These are phyloP conservation scores for Penstemon davidsonii DNA, from an alignment of 257 asterid genomes.

Conservation along the genomic window DNA sequence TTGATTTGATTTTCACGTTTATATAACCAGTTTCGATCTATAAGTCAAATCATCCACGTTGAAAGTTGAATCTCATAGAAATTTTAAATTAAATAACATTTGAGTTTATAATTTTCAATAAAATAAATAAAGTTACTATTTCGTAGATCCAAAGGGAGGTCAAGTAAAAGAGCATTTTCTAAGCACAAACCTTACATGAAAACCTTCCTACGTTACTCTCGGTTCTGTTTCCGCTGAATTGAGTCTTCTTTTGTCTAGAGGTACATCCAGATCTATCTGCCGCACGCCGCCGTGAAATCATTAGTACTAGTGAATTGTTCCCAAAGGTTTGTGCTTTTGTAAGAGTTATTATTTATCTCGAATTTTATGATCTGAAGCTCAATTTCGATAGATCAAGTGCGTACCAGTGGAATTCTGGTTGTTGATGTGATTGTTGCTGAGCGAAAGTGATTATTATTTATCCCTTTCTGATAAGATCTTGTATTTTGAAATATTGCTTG, in stretches of 20 bases:
- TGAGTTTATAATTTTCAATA: too few species aligned
- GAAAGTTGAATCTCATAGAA: too few species aligned
- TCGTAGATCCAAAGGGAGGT: too few species aligned
- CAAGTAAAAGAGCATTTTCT: too few species aligned
- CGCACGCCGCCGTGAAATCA: slow-evolving; percentile 9
- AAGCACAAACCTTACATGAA: too few species aligned
- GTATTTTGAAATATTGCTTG: slow-evolving; percentile 4
- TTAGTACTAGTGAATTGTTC: slow-evolving; percentile 6
- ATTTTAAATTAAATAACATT: too few species aligned
- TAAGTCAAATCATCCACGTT: too few species aligned
- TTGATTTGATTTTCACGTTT: too few species aligned
- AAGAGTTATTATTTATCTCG: slow-evolving; percentile 6
- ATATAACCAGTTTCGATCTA: too few species aligned
- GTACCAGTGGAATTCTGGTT: slow-evolving; percentile 10
- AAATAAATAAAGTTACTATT: too few species aligned
- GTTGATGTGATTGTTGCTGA: slow-evolving; percentile 9
- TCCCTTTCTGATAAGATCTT: slow-evolving; percentile 21
- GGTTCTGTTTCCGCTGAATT: too few species aligned
- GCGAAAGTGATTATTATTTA: slow-evolving; percentile 10
- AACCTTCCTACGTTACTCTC: too few species aligned
- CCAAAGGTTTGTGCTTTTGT: slow-evolving; percentile 21
- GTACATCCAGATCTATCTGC: slow-evolving; percentile 29
- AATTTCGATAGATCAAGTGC: slow-evolving; percentile 24
- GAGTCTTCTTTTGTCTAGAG: neutral
- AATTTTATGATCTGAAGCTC: slow-evolving; percentile 23